Conservation (phyloP, 768 basidiomycete species). For the Pleurotus platypus region DNA sequence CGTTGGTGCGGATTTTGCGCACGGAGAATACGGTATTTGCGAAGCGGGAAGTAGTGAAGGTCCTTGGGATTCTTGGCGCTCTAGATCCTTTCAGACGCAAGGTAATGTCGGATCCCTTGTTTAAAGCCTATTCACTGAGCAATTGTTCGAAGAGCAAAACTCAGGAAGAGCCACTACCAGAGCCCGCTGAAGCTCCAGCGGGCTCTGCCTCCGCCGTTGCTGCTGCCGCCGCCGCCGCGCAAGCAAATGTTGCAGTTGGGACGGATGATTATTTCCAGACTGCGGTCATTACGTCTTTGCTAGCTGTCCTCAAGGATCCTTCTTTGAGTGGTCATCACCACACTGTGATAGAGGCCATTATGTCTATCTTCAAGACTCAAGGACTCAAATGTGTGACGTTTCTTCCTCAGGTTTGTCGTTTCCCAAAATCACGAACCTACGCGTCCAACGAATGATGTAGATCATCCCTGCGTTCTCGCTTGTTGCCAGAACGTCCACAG, state of each 20-base stretch:
- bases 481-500: conserved; percentile 79
- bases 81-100: conserved; percentile 94
- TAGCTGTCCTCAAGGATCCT: conserved; percentile 86
- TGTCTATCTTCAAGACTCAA: conserved; percentile 99
- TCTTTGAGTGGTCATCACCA: conserved; percentile 85
- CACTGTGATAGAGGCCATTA: conserved; percentile 94
- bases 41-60: conserved; percentile 88
- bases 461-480: conserved; percentile 94
- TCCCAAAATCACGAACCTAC: conserved; percentile 2
- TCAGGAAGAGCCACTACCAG: conserved; percentile 59
- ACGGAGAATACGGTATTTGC: conserved; percentile 72
- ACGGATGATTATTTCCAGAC: conserved; percentile 98
- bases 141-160: conserved; percentile 44
- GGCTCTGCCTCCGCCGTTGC: conserved; percentile 60
- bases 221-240: conserved; percentile 67
- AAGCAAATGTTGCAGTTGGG: conserved; percentile 48
- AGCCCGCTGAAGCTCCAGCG: conserved; percentile 54
- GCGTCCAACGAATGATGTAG: conserved; percentile 27
- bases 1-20: conserved; percentile 80
- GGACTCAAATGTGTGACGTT: conserved; percentile 95
- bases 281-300: conserved; percentile 85
- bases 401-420: conserved; percentile 72
- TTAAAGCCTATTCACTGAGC: neutral
- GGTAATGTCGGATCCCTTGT: conserved; percentile 34
- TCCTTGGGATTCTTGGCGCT: conserved; percentile 93